Evolutionary conservation across 2,329 filamentous ascomycete genomes (phyloP), one percentile per base, ranked within the genome.

Genomic region (Chaetomium sp.): DNA sequence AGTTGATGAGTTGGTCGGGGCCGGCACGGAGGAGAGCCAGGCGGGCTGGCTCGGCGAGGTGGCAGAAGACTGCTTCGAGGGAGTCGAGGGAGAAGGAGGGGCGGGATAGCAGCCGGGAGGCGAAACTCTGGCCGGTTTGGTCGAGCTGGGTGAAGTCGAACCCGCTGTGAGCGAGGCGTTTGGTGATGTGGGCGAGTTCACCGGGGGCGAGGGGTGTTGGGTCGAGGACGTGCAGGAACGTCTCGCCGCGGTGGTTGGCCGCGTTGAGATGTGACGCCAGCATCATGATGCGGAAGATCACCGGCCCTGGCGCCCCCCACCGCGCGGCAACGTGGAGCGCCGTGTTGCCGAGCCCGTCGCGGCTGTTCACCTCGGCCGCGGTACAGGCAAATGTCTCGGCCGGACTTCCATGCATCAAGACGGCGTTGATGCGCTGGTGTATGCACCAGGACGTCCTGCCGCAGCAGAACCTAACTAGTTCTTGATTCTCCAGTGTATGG

Each of bases 371-470:
- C 49, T 67, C 66, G 38, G 60, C 51, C 12, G 56, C 38, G 29
- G 65, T 57, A 57, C 59, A 63, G 56, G 38, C 47, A 23, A 67
- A 65, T 13, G 50, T 49, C 5, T 65, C 57, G 35, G 63, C n/a
- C n/a, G 65, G 64, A 10, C 47, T 56, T n/a, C 60, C 60, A n/a
- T 60, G 35, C 19, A 58, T 57, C 21, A 62, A 21, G 3, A 63
- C 57, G 12, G 57, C 65, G 31, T 35, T 60, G 60, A 67, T 67
- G 33, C 65, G 65, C 47, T 61, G 57, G 63, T 67, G 65, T 23
- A 67, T 57, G 35, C 65, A 67, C 63, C 63, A 63, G 4, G 45
- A 19, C 25, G 57, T 61, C 42, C 58, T 38, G 63, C 65, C 56
- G 57, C 66, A 67, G 60, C 66, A 67, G 49, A 45, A 58, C 4